Base-by-base conservation (phyloP, 2,329 filamentous ascomycete species). In the Achaetomium macrosporum region DNA sequence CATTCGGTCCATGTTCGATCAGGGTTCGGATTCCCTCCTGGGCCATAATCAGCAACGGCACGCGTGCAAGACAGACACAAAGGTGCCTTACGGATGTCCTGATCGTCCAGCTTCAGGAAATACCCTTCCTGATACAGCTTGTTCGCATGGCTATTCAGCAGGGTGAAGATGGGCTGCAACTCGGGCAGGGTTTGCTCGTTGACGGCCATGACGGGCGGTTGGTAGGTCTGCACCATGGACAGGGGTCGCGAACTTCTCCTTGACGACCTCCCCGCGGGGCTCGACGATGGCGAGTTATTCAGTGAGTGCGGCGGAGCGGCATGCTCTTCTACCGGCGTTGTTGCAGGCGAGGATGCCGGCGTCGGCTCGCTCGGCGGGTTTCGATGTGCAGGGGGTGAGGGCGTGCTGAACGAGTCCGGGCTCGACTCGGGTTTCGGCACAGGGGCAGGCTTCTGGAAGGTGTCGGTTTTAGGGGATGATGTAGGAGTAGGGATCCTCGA, bases 41-140 rank as follows among this genome's bases (percentile, higher is more conserved):
- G 57, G 45, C 35, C 15, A 37, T 3, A 16, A 56, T 66, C 44
- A 64, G 65, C 62, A 58, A 59, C 51, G 51, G 55, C 52, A 36
- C 41, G 45, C 29, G 60, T 58, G 61, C 51, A 43, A 13, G 49
- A 36, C 9, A 39, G 42, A 40, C 25, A 15, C 10, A 16, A n/a
- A 25, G 20, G 39, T 33, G 54, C 89, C 63, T 37, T 80, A 96
- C 91, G 85, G 51, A 84, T 85, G 65, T 97, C 95, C 62, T 96
- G 84, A 69, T 99, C 93, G 69, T 96, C 92, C 45, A 99, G 76
- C 72, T 97, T 99, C 62, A 99, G 73, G 61, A 99, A 97, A 66
- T 97, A 99, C 36, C 93, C 93, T 72, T 99, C 93, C 63, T 96
- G 91, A 68, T 97, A 99, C 51, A 97, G 76, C 73, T 97, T 97